Evolutionary conservation across 768 basidiomycete genomes (phyloP), one percentile per base, ranked within the genome.

Genomic region (Rhodosporidiobolus sp.): DNA sequence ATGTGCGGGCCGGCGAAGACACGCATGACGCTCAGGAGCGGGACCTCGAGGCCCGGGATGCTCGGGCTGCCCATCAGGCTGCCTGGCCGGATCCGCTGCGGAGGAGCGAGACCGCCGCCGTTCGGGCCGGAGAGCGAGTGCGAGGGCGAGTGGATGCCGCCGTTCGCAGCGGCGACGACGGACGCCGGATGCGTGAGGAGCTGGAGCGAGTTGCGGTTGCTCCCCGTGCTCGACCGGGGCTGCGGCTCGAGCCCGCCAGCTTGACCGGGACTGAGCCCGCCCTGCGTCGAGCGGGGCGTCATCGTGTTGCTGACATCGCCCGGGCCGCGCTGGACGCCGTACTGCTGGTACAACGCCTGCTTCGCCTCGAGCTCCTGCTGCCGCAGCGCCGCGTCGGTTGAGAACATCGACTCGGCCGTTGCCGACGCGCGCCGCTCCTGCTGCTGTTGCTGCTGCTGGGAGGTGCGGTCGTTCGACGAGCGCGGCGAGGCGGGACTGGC

Each of bases 1-100:
- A 98, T 80, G 75, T 91, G 86, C 75, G 89, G 88, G 38, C 95
- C 96, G 0, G 95, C 94, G 79, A 99, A 99, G 50, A 99, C 88
- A 34, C 96, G 90, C 62, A 99, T 89, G 72, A 99, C 96, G 77
- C 90, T 96, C 66, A 99, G 86, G 65, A 94, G 89, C 0, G 90
- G 91, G 7, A 90, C 87, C 77, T 90, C 88, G 78, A 86, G 83
- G 20, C 72, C 73, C 17, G 77, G 60, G 38, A 79, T 77, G 67
- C 66, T 71, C 3, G 77, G 78, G 12, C 74, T 77, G 34, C 77
- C 78, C 48, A 79, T 78, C 17, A 79, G 61, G 70, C 76, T 77
- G 48, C 78, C 78, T 10, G 78, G 78, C 14, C 78, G 71, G 28
- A 73, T 64, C 28, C 66, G 65, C 24, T 72, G 76, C 1, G 48